Evolutionary conservation across 345 rosid species (phyloP), one percentile per base, ranked within the genome.

Genomic region (Leavenworthia alabamica): DNA sequence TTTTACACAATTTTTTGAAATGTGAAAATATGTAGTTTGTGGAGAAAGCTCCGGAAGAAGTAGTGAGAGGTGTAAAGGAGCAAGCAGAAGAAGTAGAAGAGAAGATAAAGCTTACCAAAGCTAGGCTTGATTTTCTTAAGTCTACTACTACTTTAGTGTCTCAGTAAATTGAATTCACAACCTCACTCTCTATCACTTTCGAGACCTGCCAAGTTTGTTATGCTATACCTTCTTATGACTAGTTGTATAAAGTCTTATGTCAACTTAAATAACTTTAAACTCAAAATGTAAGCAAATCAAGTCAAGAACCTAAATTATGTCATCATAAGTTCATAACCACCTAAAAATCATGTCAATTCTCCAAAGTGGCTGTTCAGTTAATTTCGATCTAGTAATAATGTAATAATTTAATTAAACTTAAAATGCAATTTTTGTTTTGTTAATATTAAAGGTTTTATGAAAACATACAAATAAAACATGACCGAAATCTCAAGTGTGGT

Each of bases 21-120:
- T 2, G 14, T 10, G 1, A 12, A 19, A 35, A 36, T 35, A 3
- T 73, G 64, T 83, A 86, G 97, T 93, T 87, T 49, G 66, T 83
- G 50, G 91, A 86, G 80, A 89, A 77, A 74, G 97, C 97, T 72
- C 96, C 94, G 0, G 82, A 85, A 79, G 83, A 89, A 73, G 80
- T 93, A 23, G 99, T 93, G 22, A 79, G 79, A 12, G 85, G 91
- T 20, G 96, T 85, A 40, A 63, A 59, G 70, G 91, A 85, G 68
- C 85, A 92, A 75, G 99, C 83, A 29, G 90, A 81, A 52, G 95
- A 92, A 77, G 80, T 81, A 27, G 88, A 89, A 77, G 98, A 92
- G 79, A 89, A 92, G 79, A 85, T 92, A 52, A 73, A 75, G 41
- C 91, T 92, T 33, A 92, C 95, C 3, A 82, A 80, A 77, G 82